phyloP scores from a whole-genome alignment of 2,329 filamentous ascomycete species.

The Verticillium longisporum region DNA sequence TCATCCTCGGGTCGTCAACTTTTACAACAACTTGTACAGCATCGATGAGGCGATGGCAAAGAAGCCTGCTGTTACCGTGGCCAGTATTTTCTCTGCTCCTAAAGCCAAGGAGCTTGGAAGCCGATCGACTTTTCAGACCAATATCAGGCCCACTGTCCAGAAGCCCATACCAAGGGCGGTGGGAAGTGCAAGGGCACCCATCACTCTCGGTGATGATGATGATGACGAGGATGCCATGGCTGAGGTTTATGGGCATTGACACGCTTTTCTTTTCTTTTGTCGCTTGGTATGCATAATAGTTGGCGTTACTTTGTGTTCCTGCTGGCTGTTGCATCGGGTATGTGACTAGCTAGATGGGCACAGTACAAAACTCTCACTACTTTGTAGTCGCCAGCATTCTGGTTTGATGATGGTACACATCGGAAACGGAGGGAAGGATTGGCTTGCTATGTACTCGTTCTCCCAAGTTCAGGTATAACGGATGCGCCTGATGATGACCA shows the following conservation, averaged over 20 bases:
- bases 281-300: not conserved
- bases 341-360: too few relatives aligned
- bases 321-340: too few relatives aligned
- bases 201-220: constrained; percentile 32
- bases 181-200: not conserved
- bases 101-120: constrained; percentile 22
- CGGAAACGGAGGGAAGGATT: too few relatives aligned
- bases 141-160: constrained; percentile 9
- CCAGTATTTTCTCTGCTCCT: constrained; percentile 26
- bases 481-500: too few relatives aligned
- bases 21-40: constrained; percentile 77
- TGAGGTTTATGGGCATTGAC: constrained; percentile 34
- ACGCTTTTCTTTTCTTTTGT: not conserved
- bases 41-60: constrained; percentile 49
- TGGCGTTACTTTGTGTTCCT: not conserved
- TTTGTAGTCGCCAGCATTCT: too few relatives aligned
- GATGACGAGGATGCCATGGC: constrained; percentile 40
- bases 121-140: constrained; percentile 2
- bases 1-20: constrained; percentile 75
- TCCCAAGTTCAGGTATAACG: too few relatives aligned
- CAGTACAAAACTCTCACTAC: too few relatives aligned
- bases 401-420: too few relatives aligned
- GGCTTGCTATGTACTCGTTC: too few relatives aligned
- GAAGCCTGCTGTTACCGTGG: constrained; percentile 23
- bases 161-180: constrained; percentile 7